These are phyloP conservation scores for Peronospora destructor DNA, from an alignment of 352 stramenopile species.

Conservation along the genomic window DNA sequence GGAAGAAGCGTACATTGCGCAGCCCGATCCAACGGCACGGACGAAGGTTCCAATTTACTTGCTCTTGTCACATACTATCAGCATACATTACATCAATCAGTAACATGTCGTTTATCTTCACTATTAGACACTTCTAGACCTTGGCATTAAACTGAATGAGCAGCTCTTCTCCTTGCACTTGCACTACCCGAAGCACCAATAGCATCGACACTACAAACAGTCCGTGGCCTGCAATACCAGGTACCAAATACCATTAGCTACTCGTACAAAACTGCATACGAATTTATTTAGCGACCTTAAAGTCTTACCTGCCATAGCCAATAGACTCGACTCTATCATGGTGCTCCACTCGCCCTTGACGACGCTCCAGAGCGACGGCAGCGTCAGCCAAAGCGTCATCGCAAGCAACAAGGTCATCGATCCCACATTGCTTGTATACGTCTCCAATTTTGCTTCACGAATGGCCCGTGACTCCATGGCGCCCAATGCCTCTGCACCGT, in stretches of 20 bases:
- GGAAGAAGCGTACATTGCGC: constrained; percentile 28
- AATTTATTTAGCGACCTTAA: too few relatives aligned
- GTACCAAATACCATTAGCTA: not conserved
- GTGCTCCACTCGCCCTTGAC: constrained; percentile 70
- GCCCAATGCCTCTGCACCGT: constrained; percentile 31
- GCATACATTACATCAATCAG: constrained; percentile 3
- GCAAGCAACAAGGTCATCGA: constrained; percentile 35
- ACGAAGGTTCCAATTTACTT: constrained; percentile 17
- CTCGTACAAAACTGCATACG: not conserved
- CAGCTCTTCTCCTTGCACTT: constrained; percentile 58
- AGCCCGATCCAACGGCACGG: constrained; percentile 24
- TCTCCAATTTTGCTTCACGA: constrained; percentile 50
- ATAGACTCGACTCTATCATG: constrained; percentile 41
- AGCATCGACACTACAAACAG: constrained; percentile 48
- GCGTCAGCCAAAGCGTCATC: constrained; percentile 37
- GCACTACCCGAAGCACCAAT: constrained; percentile 50
- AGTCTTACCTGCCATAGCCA: constrained; percentile 39
- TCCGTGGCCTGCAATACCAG: constrained; percentile 29
- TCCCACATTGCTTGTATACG: constrained; percentile 56
- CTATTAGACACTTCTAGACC: constrained; percentile 13
- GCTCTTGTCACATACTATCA: constrained; percentile 33
- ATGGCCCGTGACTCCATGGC: constrained; percentile 59
- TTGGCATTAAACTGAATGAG: constrained; percentile 54
- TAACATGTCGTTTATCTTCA: not conserved
- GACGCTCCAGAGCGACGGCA: constrained; percentile 63